A percentile compares a stretch with the other conserved stretches of the same genome.
Conservation (phyloP, 257 asterid species). For the Solanum paucissectum region DNA sequence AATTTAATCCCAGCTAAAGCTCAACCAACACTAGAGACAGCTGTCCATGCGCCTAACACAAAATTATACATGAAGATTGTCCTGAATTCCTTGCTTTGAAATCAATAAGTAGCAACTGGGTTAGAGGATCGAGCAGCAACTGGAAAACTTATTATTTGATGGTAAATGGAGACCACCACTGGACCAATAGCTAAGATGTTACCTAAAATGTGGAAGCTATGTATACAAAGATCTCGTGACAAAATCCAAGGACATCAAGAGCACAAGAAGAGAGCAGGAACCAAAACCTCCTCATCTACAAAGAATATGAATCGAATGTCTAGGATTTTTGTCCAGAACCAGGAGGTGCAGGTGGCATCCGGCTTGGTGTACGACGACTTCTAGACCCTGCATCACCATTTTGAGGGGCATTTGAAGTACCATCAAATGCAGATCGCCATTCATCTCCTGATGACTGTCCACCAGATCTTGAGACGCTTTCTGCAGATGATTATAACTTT, state of each 20-base stretch:
- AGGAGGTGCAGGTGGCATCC: slow-evolving; percentile 16
- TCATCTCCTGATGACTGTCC: slow-evolving; percentile 10
- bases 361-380: slow-evolving; percentile 10
- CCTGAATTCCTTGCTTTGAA: background rate
- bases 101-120: background rate
- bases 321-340: background rate
- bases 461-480: background rate
- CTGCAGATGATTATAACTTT: background rate
- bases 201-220: background rate
- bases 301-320: background rate
- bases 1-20: background rate
- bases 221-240: background rate
- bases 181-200: background rate
- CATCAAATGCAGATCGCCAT: slow-evolving; percentile 15
- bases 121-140: background rate
- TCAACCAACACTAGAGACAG: background rate
- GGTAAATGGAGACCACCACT: background rate
- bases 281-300: background rate
- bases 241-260: background rate
- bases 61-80: background rate
- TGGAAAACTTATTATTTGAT: background rate
- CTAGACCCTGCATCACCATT: slow-evolving; percentile 3
- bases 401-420: background rate
- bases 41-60: background rate
- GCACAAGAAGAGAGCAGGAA: background rate